Base-by-base conservation (phyloP, 345 rosid genomes). In the Triadica sebifera region DNA sequence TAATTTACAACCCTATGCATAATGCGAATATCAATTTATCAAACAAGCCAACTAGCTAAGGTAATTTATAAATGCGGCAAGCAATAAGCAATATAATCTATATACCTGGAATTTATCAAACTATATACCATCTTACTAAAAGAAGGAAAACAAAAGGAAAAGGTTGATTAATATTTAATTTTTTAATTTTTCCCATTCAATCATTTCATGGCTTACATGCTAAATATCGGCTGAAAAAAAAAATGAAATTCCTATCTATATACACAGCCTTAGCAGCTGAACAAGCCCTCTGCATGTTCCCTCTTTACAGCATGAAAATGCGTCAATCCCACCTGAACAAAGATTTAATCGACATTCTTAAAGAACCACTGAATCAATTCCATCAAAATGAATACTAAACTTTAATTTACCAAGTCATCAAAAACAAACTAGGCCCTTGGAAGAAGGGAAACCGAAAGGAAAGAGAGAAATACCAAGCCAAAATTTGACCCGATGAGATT, bases 231-330 rank as follows among this genome's bases (percentile, higher is more conserved):
- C 47, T 20, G 16, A 8, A 3, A 6, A 3, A 17, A 74, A 62
- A 56, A 65, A 13, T 47, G 70, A 66, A 75, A 70, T 70, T 76
- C 73, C 88, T 86, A 86, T 76, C 70, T 84, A 84, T 84, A 55
- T 86, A 86, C 89, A 85, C 22, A 53, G 71, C 57, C 56, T 74
- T 72, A 69, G 83, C 84, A 74, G 74, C 84, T 60, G 70, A 62
- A 75, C 63, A 75, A 61, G 29, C 68, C 43, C 71, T 71, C 74
- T 67, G 49, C 34, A 24, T 7, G 71, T 68, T n/a, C 64, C 72
- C 66, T 24, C 73, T 55, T 70, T 61, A 73, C 74, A 62, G 67
- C 74, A 62, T n/a, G 65, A 74, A 59, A 70, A 73, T 25, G 55
- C 69, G 10, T 65, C 65, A 12, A 37, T 19, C 71, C 71, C 15